Conservation (phyloP, 2,329 filamentous ascomycete genomes). For the Erysiphe neolycopersici region DNA sequence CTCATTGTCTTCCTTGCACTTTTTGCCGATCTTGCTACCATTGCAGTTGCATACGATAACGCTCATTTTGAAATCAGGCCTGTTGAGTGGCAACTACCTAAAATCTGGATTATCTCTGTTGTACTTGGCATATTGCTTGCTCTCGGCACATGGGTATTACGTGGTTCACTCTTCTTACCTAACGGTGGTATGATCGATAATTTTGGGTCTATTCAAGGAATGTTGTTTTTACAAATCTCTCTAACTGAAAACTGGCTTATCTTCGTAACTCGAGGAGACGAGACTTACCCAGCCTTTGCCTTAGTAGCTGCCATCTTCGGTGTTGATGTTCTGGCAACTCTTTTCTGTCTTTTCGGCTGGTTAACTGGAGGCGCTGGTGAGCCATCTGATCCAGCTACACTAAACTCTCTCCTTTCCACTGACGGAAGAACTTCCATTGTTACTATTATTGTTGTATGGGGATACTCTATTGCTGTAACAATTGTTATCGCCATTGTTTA, state of each 20-base stretch:
- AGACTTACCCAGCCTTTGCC: conserved; percentile 52
- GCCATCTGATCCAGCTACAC: conserved; percentile 13
- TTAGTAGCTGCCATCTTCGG: conserved; percentile 42
- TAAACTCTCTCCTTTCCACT: conserved; percentile 14
- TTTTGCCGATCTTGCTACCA: conserved; percentile 55
- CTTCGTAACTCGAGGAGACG: conserved; percentile 46
- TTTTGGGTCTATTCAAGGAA: conserved; percentile 47
- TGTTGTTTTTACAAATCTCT: conserved; percentile 47
- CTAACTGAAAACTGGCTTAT: conserved; percentile 58
- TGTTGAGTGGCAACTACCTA: conserved; percentile 57
- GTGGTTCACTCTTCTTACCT: conserved; percentile 39
- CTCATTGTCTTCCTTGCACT: conserved; percentile 57
- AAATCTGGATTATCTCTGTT: conserved; percentile 55
- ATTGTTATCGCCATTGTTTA: conserved; percentile 40
- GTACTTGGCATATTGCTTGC: conserved; percentile 42
- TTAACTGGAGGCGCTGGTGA: conserved; percentile 25
- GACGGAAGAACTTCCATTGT: conserved; percentile 23
- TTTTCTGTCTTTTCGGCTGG: conserved; percentile 56
- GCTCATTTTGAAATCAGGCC: conserved; percentile 49
- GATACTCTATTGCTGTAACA: conserved; percentile 37
- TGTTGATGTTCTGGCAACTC: conserved; percentile 44
- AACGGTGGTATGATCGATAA: conserved; percentile 51
- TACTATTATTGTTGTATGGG: conserved; percentile 37
- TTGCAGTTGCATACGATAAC: conserved; percentile 56
- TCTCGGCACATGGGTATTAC: conserved; percentile 44